Percentiles rank a stretch among this genome's conserved stretches.
These are phyloP conservation scores for Sarocladium strictum DNA, from an alignment of 2,329 filamentous ascomycete species.

Conservation along the genomic window DNA sequence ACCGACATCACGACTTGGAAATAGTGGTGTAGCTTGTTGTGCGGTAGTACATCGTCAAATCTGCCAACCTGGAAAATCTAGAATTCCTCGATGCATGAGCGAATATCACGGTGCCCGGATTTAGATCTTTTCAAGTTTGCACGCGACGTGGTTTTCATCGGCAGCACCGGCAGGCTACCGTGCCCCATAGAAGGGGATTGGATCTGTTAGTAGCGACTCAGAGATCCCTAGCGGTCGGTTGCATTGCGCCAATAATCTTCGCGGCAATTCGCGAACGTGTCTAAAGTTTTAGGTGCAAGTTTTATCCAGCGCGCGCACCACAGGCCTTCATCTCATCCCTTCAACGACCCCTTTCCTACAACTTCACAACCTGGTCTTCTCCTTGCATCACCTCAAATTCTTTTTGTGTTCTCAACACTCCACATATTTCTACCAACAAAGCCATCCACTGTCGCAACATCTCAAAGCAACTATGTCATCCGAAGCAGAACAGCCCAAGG, in stretches of 20 bases:
- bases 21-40: not conserved
- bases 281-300: slow-evolving; percentile 4
- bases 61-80: not conserved
- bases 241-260: slow-evolving; percentile 3
- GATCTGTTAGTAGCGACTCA: slow-evolving; percentile 3
- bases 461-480: slow-evolving; percentile 1
- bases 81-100: not conserved
- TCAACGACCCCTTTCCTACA: not conserved
- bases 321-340: not conserved
- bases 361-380: not conserved
- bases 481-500: slow-evolving; percentile 16
- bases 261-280: slow-evolving; percentile 1
- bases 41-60: not conserved
- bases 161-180: not conserved
- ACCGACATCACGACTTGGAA: not conserved
- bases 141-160: not conserved
- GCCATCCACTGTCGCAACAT: not conserved
- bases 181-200: not conserved
- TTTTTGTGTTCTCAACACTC: not conserved
- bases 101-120: not conserved
- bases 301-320: not conserved
- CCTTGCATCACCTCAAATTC: not conserved
- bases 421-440: not conserved
- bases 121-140: not conserved
- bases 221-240: not conserved